phyloP scores from a whole-genome alignment of 2,329 filamentous ascomycete species.

The Aspergillus ochraceoroseus region DNA sequence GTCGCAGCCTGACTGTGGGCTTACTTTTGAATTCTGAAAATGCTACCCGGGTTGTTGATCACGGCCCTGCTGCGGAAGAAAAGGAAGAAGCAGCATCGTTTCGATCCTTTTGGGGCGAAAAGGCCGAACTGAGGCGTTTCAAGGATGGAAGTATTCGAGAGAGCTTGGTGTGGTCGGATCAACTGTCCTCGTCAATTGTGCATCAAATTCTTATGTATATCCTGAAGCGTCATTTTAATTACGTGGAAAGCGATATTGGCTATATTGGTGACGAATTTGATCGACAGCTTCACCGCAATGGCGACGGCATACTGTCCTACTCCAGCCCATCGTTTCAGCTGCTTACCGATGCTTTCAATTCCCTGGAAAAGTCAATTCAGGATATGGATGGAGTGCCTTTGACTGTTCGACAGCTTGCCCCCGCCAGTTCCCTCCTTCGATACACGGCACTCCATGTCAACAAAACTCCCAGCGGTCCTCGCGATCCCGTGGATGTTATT shows the following conservation, averaged over 20 bases:
- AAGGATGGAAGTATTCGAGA: slow-evolving; percentile 92
- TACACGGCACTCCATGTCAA: slow-evolving; percentile 54
- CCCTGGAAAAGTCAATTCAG: slow-evolving; percentile 71
- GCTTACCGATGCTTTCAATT: slow-evolving; percentile 64
- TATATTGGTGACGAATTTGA: slow-evolving; percentile 52
- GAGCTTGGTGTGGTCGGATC: slow-evolving; percentile 76
- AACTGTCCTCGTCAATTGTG: slow-evolving; percentile 60
- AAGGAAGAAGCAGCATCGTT: slow-evolving; percentile 77
- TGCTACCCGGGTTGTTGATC: slow-evolving; percentile 72
- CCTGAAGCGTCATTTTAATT: slow-evolving; percentile 63
- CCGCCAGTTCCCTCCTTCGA: slow-evolving; percentile 67
- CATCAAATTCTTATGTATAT: slow-evolving; percentile 74
- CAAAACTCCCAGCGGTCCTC: slow-evolving; percentile 19
- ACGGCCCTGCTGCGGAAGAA: slow-evolving; percentile 79
- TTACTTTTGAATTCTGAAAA: slow-evolving; percentile 69
- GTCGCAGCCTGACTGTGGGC: slow-evolving; percentile 53
- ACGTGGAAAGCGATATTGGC: slow-evolving; percentile 51
- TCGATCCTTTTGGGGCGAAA: slow-evolving; percentile 90
- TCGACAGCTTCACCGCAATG: slow-evolving; percentile 28
- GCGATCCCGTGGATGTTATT: slow-evolving; percentile 65
- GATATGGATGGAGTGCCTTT: slow-evolving; percentile 77
- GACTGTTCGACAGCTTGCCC: slow-evolving; percentile 73
- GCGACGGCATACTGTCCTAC: slow-evolving; percentile 43
- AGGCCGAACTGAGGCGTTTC: slow-evolving; percentile 87
- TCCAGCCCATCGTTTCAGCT: slow-evolving; percentile 56